These are phyloP conservation scores for Porcisia deanei DNA, from an alignment of 208 protist genomes.

Conservation along the genomic window DNA sequence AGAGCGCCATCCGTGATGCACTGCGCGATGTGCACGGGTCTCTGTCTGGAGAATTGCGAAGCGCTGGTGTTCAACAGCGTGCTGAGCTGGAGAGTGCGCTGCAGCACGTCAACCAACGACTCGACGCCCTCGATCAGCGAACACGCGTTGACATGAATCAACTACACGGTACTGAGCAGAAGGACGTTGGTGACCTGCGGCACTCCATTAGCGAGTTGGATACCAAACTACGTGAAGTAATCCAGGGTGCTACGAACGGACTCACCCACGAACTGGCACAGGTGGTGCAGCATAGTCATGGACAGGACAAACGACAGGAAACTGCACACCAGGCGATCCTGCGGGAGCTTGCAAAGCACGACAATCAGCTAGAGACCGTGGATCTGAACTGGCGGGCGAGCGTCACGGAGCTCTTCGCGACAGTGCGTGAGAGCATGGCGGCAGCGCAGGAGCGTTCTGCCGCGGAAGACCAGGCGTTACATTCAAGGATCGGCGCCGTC, in stretches of 20 bases:
- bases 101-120: constrained; percentile 38
- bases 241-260: constrained; percentile 52
- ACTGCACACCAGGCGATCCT: constrained; percentile 64
- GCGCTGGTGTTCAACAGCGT: constrained; percentile 27
- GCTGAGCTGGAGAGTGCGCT: constrained; percentile 31
- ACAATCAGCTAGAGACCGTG: constrained; percentile 66
- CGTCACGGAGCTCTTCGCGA: constrained; percentile 58
- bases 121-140: constrained; percentile 66
- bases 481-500: constrained; percentile 37
- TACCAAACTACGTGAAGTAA: constrained; percentile 26
- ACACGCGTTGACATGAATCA: constrained; percentile 49
- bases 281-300: constrained; percentile 66
- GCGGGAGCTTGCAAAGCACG: constrained; percentile 73
- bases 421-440: constrained; percentile 39
- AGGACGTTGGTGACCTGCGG: constrained; percentile 39
- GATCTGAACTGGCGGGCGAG: constrained; percentile 80
- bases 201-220: constrained; percentile 48
- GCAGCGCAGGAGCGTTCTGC: constrained; percentile 29
- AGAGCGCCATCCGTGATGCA: constrained; percentile 50
- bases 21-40: constrained; percentile 62
- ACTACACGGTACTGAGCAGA: constrained; percentile 44
- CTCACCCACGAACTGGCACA: constrained; percentile 60
- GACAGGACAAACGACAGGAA: constrained; percentile 49
- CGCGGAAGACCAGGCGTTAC: constrained; percentile 35
- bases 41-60: constrained; percentile 51